A percentile compares a stretch with the other conserved stretches of the same genome.
Evolutionary conservation across 345 rosid species (phyloP).

Genomic region (Brassica juncea): DNA sequence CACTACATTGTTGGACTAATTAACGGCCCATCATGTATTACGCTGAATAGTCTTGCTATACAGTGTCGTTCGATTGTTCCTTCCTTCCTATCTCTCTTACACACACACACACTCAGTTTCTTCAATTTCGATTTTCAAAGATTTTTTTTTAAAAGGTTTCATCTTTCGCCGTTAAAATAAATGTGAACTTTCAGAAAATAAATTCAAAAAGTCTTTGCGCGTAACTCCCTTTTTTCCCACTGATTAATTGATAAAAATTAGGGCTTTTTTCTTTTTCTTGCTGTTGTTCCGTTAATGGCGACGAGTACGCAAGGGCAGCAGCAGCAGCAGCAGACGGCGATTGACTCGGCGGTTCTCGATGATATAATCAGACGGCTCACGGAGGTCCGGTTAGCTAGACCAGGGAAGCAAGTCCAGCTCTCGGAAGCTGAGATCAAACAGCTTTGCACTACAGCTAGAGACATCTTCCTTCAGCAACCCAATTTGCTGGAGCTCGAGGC

Average conservation of each 20-base stretch:
- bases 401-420: constrained; percentile 93
- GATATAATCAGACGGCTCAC: constrained; percentile 80
- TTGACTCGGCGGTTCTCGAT: constrained; percentile 69
- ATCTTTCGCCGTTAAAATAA: not conserved
- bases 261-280: not conserved
- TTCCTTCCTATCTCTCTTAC: not conserved
- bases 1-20: not conserved
- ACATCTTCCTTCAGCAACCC: constrained; percentile 81
- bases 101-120: not conserved
- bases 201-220: constrained; percentile 37
- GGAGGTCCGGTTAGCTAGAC: constrained; percentile 83
- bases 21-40: constrained; percentile 8
- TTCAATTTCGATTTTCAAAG: not conserved
- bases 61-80: not conserved
- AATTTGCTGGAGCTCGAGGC: constrained; percentile 94
- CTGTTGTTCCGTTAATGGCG: constrained; percentile 47
- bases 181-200: not conserved
- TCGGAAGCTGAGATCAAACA: constrained; percentile 92
- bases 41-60: not conserved
- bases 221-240: constrained; percentile 14
- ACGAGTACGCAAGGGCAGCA: constrained; percentile 48
- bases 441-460: constrained; percentile 72
- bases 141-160: not conserved
- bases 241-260: constrained; percentile 30
- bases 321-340: constrained; percentile 48